Evolutionary conservation across 2,329 filamentous ascomycete species (phyloP), one percentile per base, ranked within the genome.

Genomic region (Colletotrichum agaves): DNA sequence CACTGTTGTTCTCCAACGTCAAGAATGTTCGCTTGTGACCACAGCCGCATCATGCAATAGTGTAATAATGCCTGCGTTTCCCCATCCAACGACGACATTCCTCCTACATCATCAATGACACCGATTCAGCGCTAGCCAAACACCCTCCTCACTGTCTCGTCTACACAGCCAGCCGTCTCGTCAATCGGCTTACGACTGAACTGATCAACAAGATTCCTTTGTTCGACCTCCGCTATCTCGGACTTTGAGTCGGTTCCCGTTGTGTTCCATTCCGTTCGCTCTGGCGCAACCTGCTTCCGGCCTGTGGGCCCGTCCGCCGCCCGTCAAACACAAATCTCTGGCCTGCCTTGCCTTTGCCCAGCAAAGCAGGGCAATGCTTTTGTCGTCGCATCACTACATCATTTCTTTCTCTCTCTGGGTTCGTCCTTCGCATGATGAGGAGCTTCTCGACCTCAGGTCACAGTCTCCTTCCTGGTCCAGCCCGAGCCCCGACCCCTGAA

Each of bases 371-470:
- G n/a, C 60, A 21, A 53, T 55, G 39, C 53, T 41, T 49, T 53
- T 35, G n/a, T 63, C 39, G 31, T 41, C 35, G 47, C 61, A 60
- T 67, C 46, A 37, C 52, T 63, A 60, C 61, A 67, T 67, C 61
- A 67, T 67, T 64, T 41, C 31, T 44, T 31, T 67, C 60, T 52
- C 37, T 56, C 44, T 21, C 44, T 53, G 39, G 52, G 15, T 52
- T 37, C 33, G n/a, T 41, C 46, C 53, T 43, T 23, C 27, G 19
- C 33, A 61, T 49, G 41, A 64, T 47, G 46, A 41, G 27, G 35
- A 67, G 17, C 41, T 37, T 47, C 44, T 41, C 17, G 61, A 47
- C 53, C 53, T 47, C 47, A 44, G 46, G 21, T 43, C 37, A 44
- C 39, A 33, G 44, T 50, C 39, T 50, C 37, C 59, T 59, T 37